Evolutionary conservation across 2,329 filamentous ascomycete genomes (phyloP).

Genomic region (Pyrenophora teres): DNA sequence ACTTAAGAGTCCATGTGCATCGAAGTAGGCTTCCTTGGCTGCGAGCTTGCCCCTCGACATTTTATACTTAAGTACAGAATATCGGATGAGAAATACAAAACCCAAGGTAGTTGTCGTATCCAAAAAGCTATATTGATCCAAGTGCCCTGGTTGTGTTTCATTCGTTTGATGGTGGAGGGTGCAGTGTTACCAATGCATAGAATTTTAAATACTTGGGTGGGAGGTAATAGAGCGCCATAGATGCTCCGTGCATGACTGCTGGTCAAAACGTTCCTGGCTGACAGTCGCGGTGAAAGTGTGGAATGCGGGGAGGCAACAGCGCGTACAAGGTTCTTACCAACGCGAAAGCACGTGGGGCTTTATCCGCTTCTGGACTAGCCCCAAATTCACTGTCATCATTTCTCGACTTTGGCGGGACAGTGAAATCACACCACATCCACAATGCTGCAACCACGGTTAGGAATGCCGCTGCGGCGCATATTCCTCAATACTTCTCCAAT

Average conservation of each 20-base stretch:
- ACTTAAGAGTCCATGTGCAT: slow-evolving; percentile 37
- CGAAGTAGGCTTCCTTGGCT: slow-evolving; percentile 38
- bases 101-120: not conserved
- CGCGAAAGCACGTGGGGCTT: slow-evolving; percentile 28
- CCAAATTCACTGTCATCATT: slow-evolving; percentile 17
- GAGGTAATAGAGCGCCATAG: slow-evolving; percentile 1
- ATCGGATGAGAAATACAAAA: not conserved
- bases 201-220: not conserved
- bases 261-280: not conserved
- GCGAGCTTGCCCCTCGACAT: slow-evolving; percentile 33
- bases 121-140: not conserved
- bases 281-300: slow-evolving; percentile 9
- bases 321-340: slow-evolving; percentile 18
- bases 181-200: not conserved
- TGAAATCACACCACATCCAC: slow-evolving; percentile 12
- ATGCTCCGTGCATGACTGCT: slow-evolving; percentile 1
- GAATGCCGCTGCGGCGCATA: slow-evolving; percentile 18
- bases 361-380: slow-evolving; percentile 20
- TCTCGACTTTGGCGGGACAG: slow-evolving; percentile 11
- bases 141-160: not conserved
- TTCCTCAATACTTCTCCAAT: slow-evolving; percentile 18
- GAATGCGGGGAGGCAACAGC: slow-evolving; percentile 18
- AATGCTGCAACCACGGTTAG: slow-evolving; percentile 43
- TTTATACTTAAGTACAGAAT: not conserved
- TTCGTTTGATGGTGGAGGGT: not conserved